A percentile compares a stretch with the other conserved stretches of the same genome.
Evolutionary conservation across 495 filamentous ascomycete species (phyloP).

Genomic region (Aspergillus cavernicola): DNA sequence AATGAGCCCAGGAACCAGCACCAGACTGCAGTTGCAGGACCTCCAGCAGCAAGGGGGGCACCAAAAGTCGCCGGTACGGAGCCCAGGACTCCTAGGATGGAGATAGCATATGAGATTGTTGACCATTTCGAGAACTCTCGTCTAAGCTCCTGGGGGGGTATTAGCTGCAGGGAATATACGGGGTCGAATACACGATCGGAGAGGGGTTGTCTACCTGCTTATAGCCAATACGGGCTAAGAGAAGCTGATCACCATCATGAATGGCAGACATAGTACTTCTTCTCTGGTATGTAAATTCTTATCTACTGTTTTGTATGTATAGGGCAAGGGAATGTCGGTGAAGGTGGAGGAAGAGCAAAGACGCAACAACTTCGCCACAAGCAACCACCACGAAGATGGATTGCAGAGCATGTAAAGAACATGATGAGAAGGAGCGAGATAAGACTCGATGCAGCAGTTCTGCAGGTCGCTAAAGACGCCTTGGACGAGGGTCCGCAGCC

Average conservation of each 20-base stretch:
- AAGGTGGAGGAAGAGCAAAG: neutral
- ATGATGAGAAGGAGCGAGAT: constrained; percentile 4
- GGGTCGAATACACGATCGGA: too few species aligned
- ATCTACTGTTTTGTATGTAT: neutral
- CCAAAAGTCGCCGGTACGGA: constrained; percentile 68
- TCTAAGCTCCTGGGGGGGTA: constrained; percentile 52
- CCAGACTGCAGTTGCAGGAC: constrained; percentile 69
- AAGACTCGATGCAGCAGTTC: neutral
- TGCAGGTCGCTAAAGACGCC: neutral
- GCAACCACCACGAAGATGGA: neutral
- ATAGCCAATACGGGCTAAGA: constrained; percentile 66
- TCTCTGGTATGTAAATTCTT: neutral
- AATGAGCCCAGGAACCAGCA: constrained; percentile 66
- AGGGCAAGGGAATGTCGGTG: neutral
- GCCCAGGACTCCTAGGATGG: constrained; percentile 65
- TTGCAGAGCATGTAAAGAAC: neutral
- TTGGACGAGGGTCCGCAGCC: constrained; percentile 1
- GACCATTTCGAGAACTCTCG: constrained; percentile 73
- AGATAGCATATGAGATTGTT: constrained; percentile 71
- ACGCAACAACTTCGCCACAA: neutral
- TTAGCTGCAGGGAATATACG: too few species aligned
- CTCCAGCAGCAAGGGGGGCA: constrained; percentile 59
- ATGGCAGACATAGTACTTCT: constrained; percentile 42
- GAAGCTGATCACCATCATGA: constrained; percentile 60
- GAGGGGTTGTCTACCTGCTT: too few species aligned